These are phyloP conservation scores for Furcasterigmium furcatum DNA, from an alignment of 2,329 filamentous ascomycete species.

Conservation along the genomic window DNA sequence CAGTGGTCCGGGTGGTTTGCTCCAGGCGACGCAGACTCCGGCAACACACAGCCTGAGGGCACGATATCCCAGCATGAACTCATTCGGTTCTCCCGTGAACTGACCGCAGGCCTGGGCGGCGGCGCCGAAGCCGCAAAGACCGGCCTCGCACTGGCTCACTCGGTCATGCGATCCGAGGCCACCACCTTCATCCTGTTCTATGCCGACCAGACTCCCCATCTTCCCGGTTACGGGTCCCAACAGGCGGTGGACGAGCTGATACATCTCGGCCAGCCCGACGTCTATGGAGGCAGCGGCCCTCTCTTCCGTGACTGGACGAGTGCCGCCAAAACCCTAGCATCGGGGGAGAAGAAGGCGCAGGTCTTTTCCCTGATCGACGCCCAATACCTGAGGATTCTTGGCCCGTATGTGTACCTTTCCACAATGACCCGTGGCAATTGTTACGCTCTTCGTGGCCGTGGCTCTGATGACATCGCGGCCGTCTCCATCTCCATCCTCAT, in stretches of 20 bases:
- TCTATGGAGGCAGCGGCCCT: conserved; percentile 21
- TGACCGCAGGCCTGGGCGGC: conserved; percentile 28
- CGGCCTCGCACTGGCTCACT: conserved; percentile 40
- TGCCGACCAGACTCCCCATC: conserved; percentile 45
- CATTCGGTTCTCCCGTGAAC: conserved; percentile 26
- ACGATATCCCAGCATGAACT: conserved; percentile 27
- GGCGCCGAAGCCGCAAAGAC: conserved; percentile 47
- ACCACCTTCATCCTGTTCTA: conserved; percentile 47
- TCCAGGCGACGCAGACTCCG: conserved; percentile 5
- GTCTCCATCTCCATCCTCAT: conserved; percentile 37
- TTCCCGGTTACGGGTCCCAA: conserved; percentile 14
- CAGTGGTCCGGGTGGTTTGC: conserved; percentile 48
- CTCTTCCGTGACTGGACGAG: conserved; percentile 42
- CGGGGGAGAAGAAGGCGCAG: conserved; percentile 33
- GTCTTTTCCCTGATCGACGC: conserved; percentile 39
- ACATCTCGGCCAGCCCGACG: conserved; percentile 1
- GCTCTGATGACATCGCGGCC: conserved; percentile 27
- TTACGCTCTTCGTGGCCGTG: conserved; percentile 23
- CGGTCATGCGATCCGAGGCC: conserved; percentile 41
- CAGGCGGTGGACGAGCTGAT: not conserved
- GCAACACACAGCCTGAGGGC: conserved; percentile 4
- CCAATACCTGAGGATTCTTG: conserved; percentile 12
- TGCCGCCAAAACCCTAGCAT: conserved; percentile 26
- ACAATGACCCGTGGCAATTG: conserved; percentile 36
- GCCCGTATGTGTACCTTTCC: conserved; percentile 37